Evolutionary conservation across 2,329 filamentous ascomycete species (phyloP).

Genomic region (Fusarium sp.): DNA sequence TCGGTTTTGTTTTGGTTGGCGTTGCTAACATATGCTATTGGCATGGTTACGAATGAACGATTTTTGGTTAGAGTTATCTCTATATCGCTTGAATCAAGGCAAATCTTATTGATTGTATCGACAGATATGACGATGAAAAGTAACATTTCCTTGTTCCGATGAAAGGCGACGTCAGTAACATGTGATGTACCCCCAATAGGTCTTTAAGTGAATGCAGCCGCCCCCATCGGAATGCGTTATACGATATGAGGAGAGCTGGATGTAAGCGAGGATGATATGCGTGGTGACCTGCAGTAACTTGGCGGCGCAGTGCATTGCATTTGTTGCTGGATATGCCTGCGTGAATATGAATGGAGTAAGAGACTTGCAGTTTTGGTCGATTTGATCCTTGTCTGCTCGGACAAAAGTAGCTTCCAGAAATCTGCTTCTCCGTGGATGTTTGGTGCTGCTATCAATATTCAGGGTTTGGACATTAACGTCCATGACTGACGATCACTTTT

Average conservation of each 20-base stretch:
- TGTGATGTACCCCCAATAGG: constrained; percentile 2
- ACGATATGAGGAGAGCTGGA: not conserved
- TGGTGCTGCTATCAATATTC: not conserved
- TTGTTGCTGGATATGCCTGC: not conserved
- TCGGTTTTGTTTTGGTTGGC: constrained; percentile 26
- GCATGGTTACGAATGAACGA: constrained; percentile 44
- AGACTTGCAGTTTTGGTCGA: not conserved
- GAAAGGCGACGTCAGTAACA: constrained; percentile 16
- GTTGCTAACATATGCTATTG: constrained; percentile 33
- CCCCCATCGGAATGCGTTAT: not conserved
- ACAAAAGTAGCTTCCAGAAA: not conserved
- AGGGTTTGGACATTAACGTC: not conserved
- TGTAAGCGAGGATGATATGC: not conserved
- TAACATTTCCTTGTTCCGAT: not conserved
- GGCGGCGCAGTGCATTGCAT: constrained; percentile 11
- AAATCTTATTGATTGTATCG: constrained; percentile 20
- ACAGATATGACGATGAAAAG: not conserved
- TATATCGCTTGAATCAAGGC: constrained; percentile 34
- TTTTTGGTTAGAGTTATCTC: constrained; percentile 35
- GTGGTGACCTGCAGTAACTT: not conserved
- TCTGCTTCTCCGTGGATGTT: not conserved
- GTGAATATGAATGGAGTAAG: not conserved
- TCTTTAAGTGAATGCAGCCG: not conserved
- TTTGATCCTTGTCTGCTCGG: not conserved
- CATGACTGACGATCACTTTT: not conserved